Evolutionary conservation across 257 asterid species (phyloP).

Genomic region (Eucommia ulmoides): DNA sequence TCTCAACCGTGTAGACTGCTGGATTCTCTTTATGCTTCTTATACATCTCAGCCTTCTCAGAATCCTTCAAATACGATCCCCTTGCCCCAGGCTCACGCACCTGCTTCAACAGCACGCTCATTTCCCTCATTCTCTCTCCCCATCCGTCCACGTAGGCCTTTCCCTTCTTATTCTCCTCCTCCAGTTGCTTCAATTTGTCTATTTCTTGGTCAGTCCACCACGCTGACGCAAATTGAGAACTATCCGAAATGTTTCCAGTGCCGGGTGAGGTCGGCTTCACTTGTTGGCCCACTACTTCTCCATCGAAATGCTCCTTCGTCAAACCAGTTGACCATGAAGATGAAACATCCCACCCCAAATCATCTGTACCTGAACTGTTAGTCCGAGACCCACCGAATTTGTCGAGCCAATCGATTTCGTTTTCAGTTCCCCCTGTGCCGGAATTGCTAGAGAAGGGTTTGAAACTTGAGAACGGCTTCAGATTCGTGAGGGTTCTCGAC

Average conservation of each 20-base stretch:
- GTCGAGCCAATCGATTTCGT: slow-evolving; percentile 25
- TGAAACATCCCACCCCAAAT: slow-evolving; percentile 61
- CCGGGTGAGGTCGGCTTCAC: slow-evolving; percentile 5
- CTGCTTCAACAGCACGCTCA: slow-evolving; percentile 50
- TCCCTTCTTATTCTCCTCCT: slow-evolving; percentile 26
- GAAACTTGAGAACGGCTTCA: neutral
- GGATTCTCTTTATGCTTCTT: slow-evolving; percentile 88
- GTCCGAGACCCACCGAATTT: slow-evolving; percentile 34
- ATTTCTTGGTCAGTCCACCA: slow-evolving; percentile 47
- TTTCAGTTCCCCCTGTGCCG: neutral
- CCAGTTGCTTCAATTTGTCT: slow-evolving; percentile 23
- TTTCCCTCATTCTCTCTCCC: slow-evolving; percentile 45
- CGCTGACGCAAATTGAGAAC: slow-evolving; percentile 11
- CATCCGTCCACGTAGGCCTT: slow-evolving; percentile 43
- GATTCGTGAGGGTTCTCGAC: neutral
- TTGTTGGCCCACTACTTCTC: slow-evolving; percentile 62
- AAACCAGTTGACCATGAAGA: slow-evolving; percentile 83
- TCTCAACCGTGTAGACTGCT: slow-evolving; percentile 71
- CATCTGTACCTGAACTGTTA: slow-evolving; percentile 8
- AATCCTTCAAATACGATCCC: slow-evolving; percentile 72
- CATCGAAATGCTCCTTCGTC: slow-evolving; percentile 82
- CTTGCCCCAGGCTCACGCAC: slow-evolving; percentile 92
- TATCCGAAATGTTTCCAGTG: neutral
- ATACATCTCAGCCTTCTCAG: slow-evolving; percentile 82
- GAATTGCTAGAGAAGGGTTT: neutral